Evolutionary conservation across 208 protist genomes (phyloP).

Genomic region (Trypanosoma lewisi): DNA sequence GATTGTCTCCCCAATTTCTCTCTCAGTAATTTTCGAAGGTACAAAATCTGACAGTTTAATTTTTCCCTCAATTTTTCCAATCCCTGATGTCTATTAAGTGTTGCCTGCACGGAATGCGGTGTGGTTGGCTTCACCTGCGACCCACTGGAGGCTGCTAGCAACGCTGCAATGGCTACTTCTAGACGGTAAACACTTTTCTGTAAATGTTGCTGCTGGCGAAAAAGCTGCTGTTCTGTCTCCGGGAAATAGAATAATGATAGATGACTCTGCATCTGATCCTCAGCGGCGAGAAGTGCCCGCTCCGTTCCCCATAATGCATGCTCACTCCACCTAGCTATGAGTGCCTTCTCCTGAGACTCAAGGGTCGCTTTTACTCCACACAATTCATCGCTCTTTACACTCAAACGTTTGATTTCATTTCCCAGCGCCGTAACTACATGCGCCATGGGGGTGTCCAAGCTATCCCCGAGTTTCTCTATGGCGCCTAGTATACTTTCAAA

Average conservation of each 20-base stretch:
- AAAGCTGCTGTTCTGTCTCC: slow-evolving; percentile 1
- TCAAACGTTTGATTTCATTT: slow-evolving; percentile 1
- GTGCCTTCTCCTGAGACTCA: neutral
- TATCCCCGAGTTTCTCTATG: slow-evolving; percentile 2
- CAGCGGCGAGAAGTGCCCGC: slow-evolving; percentile 17
- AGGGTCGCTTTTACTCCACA: neutral
- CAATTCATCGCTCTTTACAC: slow-evolving; percentile 4
- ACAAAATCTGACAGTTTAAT: slow-evolving; percentile 41
- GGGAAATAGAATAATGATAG: neutral
- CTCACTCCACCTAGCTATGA: slow-evolving; percentile 1
- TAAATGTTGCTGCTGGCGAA: slow-evolving; percentile 9
- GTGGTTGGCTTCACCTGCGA: slow-evolving; percentile 27
- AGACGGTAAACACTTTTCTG: slow-evolving; percentile 14
- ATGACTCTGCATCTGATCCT: slow-evolving; percentile 19
- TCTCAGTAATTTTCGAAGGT: slow-evolving; percentile 35
- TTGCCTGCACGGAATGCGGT: slow-evolving; percentile 15
- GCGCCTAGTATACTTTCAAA: slow-evolving; percentile 13
- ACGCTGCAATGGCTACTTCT: slow-evolving; percentile 11
- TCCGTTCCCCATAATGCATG: slow-evolving; percentile 14
- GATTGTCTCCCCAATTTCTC: slow-evolving; percentile 1
- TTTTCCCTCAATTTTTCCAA: slow-evolving; percentile 28
- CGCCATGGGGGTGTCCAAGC: neutral
- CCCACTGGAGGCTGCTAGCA: slow-evolving; percentile 22
- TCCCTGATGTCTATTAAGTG: slow-evolving; percentile 16
- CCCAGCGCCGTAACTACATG: neutral